Base-by-base conservation (phyloP, 257 asterid genomes). In the Phtheirospermum japonicum region DNA sequence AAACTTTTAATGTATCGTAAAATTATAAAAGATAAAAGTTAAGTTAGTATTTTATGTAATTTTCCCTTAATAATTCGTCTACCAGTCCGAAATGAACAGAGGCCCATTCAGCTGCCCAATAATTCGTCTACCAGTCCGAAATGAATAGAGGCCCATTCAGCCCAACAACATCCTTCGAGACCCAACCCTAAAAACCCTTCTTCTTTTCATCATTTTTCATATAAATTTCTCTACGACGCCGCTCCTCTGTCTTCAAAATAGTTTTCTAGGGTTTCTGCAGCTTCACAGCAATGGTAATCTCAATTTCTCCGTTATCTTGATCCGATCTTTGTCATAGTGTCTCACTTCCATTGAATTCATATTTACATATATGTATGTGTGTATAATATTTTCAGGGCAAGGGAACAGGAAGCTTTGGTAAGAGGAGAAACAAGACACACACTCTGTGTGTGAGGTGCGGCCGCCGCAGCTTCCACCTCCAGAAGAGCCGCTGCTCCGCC, bases 321-420 rank as follows among this genome's bases (percentile, higher is more conserved):
- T 57, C 55, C 13, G 72, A 33, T 30, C 14, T 63, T 12, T 30
- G 52, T 12, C 12, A 9, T 19, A 17, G 30, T 37, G 13, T 6
- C 5, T 12, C 10, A 9, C 0, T 39, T 14, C 37, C 20, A 3
- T 19, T n/a, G 31, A 32, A 42, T 52, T 39, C 45, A 28, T n/a
- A n/a, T 40, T 1, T 33, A 58, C 5, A 11, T 31, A 0, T 6
- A 6, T 39, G 2, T 9, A 13, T 57, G 16, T 58, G 61, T 61
- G 33, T 6, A 10, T 39, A 48, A 48, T 49, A 16, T 11, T 16
- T 70, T 49, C 65, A 82, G 88, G 77, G 78, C 1, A 82, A 82
- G 71, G 88, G 88, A 82, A 82, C 88, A 12, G 88, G 83, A 11
- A 79, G 88, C n/a, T 82, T 82, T 52, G 88, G 88, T 9, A 80